Percentiles rank a stretch among this genome's conserved stretches.
Conservation (phyloP, 352 stramenopile species). For the Phytophthora pistaciae region DNA sequence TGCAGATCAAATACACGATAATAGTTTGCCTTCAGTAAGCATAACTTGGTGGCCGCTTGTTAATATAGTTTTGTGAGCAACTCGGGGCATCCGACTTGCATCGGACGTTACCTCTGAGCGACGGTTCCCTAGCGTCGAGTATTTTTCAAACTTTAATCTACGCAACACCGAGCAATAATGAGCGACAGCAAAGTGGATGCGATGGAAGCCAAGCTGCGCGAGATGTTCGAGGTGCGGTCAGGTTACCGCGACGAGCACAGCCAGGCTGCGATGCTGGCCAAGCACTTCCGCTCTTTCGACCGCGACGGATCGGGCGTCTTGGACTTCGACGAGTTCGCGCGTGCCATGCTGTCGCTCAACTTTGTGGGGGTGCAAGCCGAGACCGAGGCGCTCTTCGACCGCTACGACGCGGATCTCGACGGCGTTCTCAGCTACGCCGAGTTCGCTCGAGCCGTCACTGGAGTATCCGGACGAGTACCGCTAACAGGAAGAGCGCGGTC, state of each 20-base stretch:
- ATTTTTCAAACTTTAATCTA: background rate
- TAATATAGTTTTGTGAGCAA: too few relatives aligned
- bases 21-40: too few relatives aligned
- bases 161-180: slow-evolving; percentile 11
- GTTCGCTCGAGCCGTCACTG: slow-evolving; percentile 68
- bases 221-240: slow-evolving; percentile 78
- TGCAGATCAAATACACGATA: too few relatives aligned
- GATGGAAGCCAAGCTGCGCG: slow-evolving; percentile 62
- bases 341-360: slow-evolving; percentile 88
- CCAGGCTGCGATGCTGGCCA: slow-evolving; percentile 64
- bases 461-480: slow-evolving; percentile 20
- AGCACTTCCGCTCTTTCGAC: slow-evolving; percentile 87
- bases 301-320: slow-evolving; percentile 71
- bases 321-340: slow-evolving; percentile 91
- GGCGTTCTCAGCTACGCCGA: slow-evolving; percentile 82
- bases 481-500: slow-evolving; percentile 29
- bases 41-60: too few relatives aligned
- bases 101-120: background rate
- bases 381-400: slow-evolving; percentile 88
- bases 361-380: slow-evolving; percentile 91
- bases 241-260: slow-evolving; percentile 68
- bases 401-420: slow-evolving; percentile 87
- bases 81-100: background rate
- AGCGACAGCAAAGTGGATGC: slow-evolving; percentile 55
- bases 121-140: background rate